Percentiles rank a stretch among this genome's conserved stretches.
These are phyloP conservation scores for Chrysopogon serrulatus DNA, from an alignment of 176 grass and related monocot genomes.

Conservation along the genomic window DNA sequence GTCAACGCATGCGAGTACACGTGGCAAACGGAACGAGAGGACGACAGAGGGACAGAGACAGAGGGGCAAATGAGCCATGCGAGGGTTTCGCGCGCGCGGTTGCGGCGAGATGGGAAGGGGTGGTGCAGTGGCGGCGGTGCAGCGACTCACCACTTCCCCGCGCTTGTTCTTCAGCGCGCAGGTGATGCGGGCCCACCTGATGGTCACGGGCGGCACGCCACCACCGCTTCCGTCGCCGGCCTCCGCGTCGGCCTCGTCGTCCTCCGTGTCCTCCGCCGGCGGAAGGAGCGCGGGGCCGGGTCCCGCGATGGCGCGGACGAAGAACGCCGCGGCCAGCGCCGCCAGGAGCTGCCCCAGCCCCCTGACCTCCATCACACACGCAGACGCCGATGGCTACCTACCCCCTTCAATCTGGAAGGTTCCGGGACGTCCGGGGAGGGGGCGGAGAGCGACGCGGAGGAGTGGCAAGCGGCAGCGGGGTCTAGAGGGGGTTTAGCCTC, in stretches of 20 bases:
- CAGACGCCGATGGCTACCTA: not conserved
- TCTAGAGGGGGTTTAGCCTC: not conserved
- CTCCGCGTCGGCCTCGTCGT: constrained; percentile 17
- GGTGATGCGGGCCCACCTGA: constrained; percentile 65
- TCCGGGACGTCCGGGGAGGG: not conserved
- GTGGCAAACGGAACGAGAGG: not conserved
- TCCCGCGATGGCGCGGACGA: constrained; percentile 60
- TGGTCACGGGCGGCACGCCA: constrained; percentile 54
- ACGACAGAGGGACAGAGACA: not conserved
- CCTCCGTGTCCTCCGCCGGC: constrained; percentile 25
- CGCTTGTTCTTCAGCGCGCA: constrained; percentile 81
- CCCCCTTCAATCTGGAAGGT: not conserved
- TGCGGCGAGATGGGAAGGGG: not conserved
- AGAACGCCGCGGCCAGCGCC: constrained; percentile 69
- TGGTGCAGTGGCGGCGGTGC: not conserved
- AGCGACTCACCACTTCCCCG: constrained; percentile 46
- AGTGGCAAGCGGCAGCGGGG: not conserved
- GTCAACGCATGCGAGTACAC: not conserved
- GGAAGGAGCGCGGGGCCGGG: constrained; percentile 53
- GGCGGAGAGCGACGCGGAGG: not conserved
- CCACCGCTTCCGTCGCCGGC: constrained; percentile 12
- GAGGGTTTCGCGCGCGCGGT: not conserved
- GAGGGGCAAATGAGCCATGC: not conserved
- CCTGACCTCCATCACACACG: constrained; percentile 42
- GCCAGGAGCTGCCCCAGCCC: constrained; percentile 69